These are phyloP conservation scores for Carpinus fangiana DNA, from an alignment of 306 rosid genomes.

Conservation along the genomic window DNA sequence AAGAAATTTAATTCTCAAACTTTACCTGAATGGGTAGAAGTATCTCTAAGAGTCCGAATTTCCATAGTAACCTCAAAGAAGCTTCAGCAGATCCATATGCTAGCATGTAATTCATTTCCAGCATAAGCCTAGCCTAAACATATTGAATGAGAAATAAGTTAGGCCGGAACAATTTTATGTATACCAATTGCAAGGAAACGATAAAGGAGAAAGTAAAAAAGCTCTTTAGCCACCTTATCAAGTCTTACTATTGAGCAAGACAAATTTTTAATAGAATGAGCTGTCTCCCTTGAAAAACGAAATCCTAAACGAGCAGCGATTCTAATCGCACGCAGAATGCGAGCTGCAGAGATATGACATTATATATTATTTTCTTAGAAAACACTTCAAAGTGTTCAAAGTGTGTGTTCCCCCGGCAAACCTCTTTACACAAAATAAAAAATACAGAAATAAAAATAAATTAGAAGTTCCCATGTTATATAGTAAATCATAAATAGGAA, in stretches of 20 bases:
- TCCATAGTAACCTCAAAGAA: constrained; percentile 80
- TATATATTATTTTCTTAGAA: constrained; percentile 15
- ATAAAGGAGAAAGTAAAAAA: constrained; percentile 23
- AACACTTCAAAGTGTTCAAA: not conserved
- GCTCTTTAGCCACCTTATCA: constrained; percentile 62
- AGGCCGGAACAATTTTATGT: constrained; percentile 22
- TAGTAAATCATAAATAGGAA: not conserved
- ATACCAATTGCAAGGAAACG: constrained; percentile 4
- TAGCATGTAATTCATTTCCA: constrained; percentile 90
- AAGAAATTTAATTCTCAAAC: constrained; percentile 8
- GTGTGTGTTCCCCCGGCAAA: not conserved
- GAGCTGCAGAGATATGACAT: constrained; percentile 58
- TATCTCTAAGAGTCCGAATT: constrained; percentile 77
- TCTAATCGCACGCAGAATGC: constrained; percentile 85
- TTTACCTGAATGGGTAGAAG: constrained; percentile 80
- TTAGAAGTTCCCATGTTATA: not conserved
- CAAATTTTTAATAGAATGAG: constrained; percentile 51
- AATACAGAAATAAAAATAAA: not conserved
- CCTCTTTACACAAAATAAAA: not conserved
- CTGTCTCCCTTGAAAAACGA: constrained; percentile 73
- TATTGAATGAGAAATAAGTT: constrained; percentile 25
- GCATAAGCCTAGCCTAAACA: constrained; percentile 74
- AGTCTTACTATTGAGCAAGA: constrained; percentile 61
- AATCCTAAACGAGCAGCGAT: constrained; percentile 88
- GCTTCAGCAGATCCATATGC: constrained; percentile 91